Conservation (phyloP, 1,284 basidiomycete genomes). For the Pascua guehoae region DNA sequence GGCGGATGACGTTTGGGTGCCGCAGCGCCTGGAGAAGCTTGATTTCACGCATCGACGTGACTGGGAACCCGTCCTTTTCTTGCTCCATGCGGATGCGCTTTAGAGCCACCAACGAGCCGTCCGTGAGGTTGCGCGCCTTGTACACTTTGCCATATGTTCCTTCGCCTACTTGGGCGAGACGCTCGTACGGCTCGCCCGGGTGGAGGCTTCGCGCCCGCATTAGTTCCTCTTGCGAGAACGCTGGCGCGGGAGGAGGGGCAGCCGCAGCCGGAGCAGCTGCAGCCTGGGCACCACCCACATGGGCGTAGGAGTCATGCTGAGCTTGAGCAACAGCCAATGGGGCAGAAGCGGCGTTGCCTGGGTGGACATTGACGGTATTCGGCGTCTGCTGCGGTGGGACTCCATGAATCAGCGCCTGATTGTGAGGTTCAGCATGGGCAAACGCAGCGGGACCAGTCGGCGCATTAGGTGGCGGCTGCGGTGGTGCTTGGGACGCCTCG, state of each 20-base stretch:
- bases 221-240: too few relatives aligned
- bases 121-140: constrained; percentile 82
- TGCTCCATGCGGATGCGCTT: constrained; percentile 98
- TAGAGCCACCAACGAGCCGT: constrained; percentile 75
- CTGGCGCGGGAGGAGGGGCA: too few relatives aligned
- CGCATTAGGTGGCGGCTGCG: background rate
- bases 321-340: too few relatives aligned
- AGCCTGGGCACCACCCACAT: too few relatives aligned
- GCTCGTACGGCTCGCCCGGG: constrained; percentile 64
- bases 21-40: constrained; percentile 88
- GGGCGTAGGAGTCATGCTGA: too few relatives aligned
- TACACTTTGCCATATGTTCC: constrained; percentile 99
- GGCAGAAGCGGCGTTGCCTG: too few relatives aligned
- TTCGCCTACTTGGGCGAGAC: constrained; percentile 92
- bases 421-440: too few relatives aligned
- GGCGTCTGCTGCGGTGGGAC: too few relatives aligned
- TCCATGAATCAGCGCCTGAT: too few relatives aligned
- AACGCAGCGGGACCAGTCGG: background rate
- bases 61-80: constrained; percentile 96
- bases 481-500: background rate
- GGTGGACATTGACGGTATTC: too few relatives aligned
- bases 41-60: constrained; percentile 98
- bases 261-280: too few relatives aligned
- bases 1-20: constrained; percentile 81
- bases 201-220: too few relatives aligned